Conservation (phyloP, 495 filamentous ascomycete genomes). For the Cenococcum geophilum region DNA sequence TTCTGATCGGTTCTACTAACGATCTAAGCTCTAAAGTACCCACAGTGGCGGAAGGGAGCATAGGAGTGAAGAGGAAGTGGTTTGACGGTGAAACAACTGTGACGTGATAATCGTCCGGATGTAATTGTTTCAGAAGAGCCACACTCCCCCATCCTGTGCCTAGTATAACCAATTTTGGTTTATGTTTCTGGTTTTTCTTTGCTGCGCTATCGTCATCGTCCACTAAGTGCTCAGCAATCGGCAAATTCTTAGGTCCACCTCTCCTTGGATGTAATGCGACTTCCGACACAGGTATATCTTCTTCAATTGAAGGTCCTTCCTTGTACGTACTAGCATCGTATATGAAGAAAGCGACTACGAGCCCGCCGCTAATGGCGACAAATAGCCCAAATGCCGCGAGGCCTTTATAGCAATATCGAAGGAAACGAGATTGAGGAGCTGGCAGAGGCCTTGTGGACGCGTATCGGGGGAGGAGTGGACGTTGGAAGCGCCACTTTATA, state of each 20-base stretch:
- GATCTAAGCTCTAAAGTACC: conserved; percentile 88
- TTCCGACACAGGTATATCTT: conserved; percentile 76
- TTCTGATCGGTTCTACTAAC: conserved; percentile 84
- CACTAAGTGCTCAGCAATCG: conserved; percentile 77
- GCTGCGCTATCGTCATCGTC: conserved; percentile 76
- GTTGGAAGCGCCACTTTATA: conserved; percentile 1
- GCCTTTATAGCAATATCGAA: conserved; percentile 44
- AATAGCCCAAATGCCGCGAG: conserved; percentile 57
- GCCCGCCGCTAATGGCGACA: conserved; percentile 46
- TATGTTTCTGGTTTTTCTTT: conserved; percentile 64
- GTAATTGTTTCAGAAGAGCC: conserved; percentile 81
- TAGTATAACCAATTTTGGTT: conserved; percentile 85
- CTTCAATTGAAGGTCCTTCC: conserved; percentile 49
- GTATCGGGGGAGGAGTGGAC: conserved; percentile 4
- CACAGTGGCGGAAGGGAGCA: conserved; percentile 94
- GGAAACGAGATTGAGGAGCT: conserved; percentile 25
- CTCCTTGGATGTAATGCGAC: conserved; percentile 71
- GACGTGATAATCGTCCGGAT: conserved; percentile 86
- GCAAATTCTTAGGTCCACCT: conserved; percentile 94
- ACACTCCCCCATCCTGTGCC: conserved; percentile 96
- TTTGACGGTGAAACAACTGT: conserved; percentile 91
- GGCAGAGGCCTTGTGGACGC: conserved; percentile 29
- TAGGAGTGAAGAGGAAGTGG: conserved; percentile 96
- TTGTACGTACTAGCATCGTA: conserved; percentile 93
- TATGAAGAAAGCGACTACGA: conserved; percentile 78